These are phyloP conservation scores for Trichomonas vaginalis DNA, from an alignment of 208 protist species.

Conservation along the genomic window DNA sequence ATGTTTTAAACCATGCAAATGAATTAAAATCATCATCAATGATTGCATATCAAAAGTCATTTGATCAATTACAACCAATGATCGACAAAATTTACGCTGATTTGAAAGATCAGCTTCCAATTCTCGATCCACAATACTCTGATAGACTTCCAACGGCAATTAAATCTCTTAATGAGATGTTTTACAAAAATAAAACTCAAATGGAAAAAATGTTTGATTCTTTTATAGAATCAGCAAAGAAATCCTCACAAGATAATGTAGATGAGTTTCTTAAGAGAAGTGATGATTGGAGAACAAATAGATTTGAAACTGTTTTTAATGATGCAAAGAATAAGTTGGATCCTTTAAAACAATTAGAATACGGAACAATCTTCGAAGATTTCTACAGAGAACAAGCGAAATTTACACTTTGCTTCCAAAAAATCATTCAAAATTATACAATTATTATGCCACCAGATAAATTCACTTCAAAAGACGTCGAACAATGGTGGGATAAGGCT, in stretches of 20 bases:
- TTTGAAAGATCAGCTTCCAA: background rate
- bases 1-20: background rate
- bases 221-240: background rate
- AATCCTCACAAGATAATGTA: background rate
- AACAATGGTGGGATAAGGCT: background rate
- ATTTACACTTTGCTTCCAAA: background rate
- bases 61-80: background rate
- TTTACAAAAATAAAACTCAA: background rate
- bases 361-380: background rate
- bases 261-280: background rate
- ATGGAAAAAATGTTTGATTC: background rate
- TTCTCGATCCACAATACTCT: background rate
- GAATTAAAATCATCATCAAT: background rate
- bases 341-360: background rate
- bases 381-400: background rate
- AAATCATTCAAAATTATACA: background rate
- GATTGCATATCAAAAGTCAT: background rate
- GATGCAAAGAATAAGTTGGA: background rate
- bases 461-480: background rate
- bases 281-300: background rate
- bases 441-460: background rate
- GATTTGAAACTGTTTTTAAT: background rate
- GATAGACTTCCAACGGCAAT: background rate
- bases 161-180: background rate
- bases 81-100: background rate